Evolutionary conservation across 441 rosid species (phyloP).

Genomic region (Euphorbia corollata): DNA sequence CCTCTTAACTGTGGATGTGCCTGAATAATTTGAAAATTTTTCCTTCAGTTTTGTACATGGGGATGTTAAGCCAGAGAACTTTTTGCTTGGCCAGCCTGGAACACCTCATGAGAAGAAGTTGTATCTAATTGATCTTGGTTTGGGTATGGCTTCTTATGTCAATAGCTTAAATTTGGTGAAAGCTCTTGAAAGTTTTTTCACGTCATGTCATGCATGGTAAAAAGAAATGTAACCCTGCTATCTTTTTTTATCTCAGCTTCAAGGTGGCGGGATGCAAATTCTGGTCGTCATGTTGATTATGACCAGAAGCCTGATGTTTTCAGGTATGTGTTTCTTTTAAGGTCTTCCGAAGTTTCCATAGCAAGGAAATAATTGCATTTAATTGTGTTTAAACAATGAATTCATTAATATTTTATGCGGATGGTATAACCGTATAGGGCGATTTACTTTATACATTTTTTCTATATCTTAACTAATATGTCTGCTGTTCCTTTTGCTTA

Average conservation of each 20-base stretch:
- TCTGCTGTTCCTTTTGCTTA: not conserved
- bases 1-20: not conserved
- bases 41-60: conserved; percentile 56
- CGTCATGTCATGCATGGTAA: conserved; percentile 11
- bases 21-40: not conserved
- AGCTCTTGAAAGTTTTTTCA: conserved; percentile 2
- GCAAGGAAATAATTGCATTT: not conserved
- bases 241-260: conserved; percentile 37
- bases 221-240: conserved; percentile 11
- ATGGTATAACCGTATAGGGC: not conserved
- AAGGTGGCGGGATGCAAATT: conserved; percentile 44
- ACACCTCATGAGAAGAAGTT: conserved; percentile 52
- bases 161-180: not conserved
- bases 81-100: conserved; percentile 63
- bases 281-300: conserved; percentile 52
- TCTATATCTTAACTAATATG: not conserved
- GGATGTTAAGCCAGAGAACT: conserved; percentile 69
- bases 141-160: conserved; percentile 33
- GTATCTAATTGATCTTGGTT: conserved; percentile 58
- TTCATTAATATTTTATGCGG: not conserved
- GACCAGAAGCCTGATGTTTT: conserved; percentile 62
- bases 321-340: conserved; percentile 26
- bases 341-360: conserved; percentile 4
- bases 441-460: not conserved
- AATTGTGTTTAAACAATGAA: not conserved